phyloP scores from a whole-genome alignment of 352 stramenopile species.

The Globisporangium emineosum region DNA sequence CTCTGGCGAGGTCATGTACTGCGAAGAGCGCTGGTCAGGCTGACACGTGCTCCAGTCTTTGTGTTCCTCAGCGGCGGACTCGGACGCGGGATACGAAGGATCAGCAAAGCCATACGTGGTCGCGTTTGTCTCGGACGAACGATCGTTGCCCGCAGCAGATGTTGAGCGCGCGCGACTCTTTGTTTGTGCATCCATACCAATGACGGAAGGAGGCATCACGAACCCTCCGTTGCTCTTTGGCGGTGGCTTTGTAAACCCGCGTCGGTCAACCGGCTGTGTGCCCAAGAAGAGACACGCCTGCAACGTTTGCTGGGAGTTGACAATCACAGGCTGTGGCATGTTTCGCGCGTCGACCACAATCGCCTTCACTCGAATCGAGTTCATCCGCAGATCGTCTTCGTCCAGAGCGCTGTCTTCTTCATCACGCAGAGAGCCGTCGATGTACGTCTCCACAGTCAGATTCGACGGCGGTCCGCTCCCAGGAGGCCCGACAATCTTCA shows the following conservation, averaged over 20 bases:
- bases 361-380: conserved; percentile 85
- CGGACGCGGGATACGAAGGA: conserved; percentile 48
- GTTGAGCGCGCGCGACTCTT: conserved; percentile 60
- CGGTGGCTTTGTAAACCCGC: conserved; percentile 84
- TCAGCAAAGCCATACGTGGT: conserved; percentile 53
- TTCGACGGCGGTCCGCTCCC: conserved; percentile 82
- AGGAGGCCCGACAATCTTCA: conserved; percentile 86
- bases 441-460: conserved; percentile 86
- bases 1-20: conserved; percentile 63
- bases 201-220: conserved; percentile 47
- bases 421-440: conserved; percentile 75
- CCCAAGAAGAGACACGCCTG: conserved; percentile 85
- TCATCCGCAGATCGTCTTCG: conserved; percentile 82
- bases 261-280: conserved; percentile 80
- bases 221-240: conserved; percentile 86
- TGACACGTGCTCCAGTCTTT: conserved; percentile 89
- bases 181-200: conserved; percentile 54
- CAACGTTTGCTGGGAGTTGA: conserved; percentile 86
- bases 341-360: conserved; percentile 87
- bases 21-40: conserved; percentile 70
- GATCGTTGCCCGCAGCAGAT: conserved; percentile 54
- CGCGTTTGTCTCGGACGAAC: conserved; percentile 63
- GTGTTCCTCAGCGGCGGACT: conserved; percentile 76
- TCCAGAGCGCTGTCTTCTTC: conserved; percentile 62
- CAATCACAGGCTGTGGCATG: conserved; percentile 80